Evolutionary conservation across 176 grass and related monocot genomes (phyloP).

Genomic region (Ampelocalamus luodianensis): DNA sequence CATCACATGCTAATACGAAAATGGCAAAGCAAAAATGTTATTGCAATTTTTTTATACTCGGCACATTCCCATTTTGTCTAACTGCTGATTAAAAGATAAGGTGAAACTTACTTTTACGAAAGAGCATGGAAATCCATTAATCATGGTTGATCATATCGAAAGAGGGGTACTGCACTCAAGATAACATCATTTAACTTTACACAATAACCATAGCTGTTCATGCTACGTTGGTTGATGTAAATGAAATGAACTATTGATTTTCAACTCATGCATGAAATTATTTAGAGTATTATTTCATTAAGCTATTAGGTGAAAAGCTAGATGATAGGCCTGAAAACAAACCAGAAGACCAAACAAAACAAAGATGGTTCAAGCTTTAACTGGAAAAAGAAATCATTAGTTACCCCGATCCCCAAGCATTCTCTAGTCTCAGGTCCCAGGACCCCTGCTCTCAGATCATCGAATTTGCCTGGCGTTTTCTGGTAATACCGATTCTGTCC

Average conservation of each 20-base stretch:
- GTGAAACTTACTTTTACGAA: constrained; percentile 2
- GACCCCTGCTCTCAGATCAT: constrained; percentile 86
- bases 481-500: constrained; percentile 85
- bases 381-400: constrained; percentile 21
- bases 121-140: constrained; percentile 11
- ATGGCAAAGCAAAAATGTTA: constrained; percentile 9
- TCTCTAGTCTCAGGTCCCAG: constrained; percentile 91
- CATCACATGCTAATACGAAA: constrained; percentile 38
- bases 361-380: constrained; percentile 30
- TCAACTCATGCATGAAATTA: background rate
- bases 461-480: constrained; percentile 82
- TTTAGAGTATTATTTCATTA: background rate
- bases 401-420: constrained; percentile 93
- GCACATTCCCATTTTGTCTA: background rate
- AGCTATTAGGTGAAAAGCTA: background rate
- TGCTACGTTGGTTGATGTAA: background rate
- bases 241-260: constrained; percentile 4
- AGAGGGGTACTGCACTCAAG: background rate
- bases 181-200: background rate
- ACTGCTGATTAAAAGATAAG: background rate
- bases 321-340: constrained; percentile 17
- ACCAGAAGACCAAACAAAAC: constrained; percentile 14
- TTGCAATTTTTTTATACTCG: background rate
- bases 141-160: background rate
- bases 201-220: background rate